Conservation (phyloP, 2,329 filamentous ascomycete genomes). For the Cytospora chrysosperma region DNA sequence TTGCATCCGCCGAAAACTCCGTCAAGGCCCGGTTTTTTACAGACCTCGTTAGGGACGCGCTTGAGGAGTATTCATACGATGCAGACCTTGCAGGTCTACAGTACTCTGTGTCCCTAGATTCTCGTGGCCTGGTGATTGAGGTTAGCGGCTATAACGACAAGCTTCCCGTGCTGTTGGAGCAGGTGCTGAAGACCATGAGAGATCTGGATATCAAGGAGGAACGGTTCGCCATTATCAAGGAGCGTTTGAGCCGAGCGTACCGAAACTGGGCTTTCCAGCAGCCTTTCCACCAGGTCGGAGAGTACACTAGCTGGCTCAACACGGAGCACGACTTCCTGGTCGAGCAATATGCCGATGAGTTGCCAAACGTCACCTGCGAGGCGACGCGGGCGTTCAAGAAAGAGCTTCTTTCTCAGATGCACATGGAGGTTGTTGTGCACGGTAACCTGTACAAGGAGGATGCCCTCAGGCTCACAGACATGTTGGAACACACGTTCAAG, state of each 20-base stretch:
- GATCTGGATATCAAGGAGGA: conserved; percentile 83
- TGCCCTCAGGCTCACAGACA: conserved; percentile 77
- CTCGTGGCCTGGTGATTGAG: conserved; percentile 72
- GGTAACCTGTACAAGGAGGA: conserved; percentile 96
- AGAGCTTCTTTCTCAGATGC: conserved; percentile 76
- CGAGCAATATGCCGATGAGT: conserved; percentile 75
- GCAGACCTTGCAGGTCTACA: conserved; percentile 87
- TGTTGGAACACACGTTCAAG: conserved; percentile 76
- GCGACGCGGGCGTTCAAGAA: conserved; percentile 77
- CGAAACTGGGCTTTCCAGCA: conserved; percentile 87
- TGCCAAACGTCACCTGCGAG: conserved; percentile 70
- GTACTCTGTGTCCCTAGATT: conserved; percentile 74
- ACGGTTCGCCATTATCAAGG: conserved; percentile 88
- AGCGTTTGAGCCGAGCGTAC: conserved; percentile 72
- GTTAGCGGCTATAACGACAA: conserved; percentile 97
- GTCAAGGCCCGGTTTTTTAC: conserved; percentile 80
- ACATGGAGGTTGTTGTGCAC: conserved; percentile 84
- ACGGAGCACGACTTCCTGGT: conserved; percentile 75
- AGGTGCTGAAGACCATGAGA: conserved; percentile 79
- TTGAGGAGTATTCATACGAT: conserved; percentile 94
- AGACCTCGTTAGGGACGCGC: conserved; percentile 80
- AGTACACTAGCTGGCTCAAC: conserved; percentile 78
- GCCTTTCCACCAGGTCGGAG: conserved; percentile 83
- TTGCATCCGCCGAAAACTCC: conserved; percentile 72
- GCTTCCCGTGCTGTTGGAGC: conserved; percentile 83